phyloP scores from a whole-genome alignment of 192 early-diverging fungal species.

The Coemansia sp. region DNA sequence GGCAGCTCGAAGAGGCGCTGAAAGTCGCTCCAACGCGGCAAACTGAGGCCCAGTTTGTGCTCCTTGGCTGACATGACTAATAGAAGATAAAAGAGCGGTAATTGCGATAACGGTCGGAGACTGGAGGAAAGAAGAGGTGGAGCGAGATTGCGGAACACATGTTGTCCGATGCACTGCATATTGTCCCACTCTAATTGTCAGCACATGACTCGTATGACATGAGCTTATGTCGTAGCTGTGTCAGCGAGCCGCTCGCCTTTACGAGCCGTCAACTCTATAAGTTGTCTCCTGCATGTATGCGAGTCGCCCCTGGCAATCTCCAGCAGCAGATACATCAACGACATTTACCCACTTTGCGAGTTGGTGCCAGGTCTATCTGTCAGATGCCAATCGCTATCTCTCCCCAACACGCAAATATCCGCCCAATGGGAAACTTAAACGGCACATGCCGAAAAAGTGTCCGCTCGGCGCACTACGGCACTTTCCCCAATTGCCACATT shows the following conservation, averaged over 20 bases:
- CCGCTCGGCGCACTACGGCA: not conserved
- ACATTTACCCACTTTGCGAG: not conserved
- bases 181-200: not conserved
- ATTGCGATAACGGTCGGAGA: not conserved
- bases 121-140: not conserved
- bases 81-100: too few relatives aligned
- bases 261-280: not conserved
- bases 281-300: not conserved
- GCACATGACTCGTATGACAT: conserved; percentile 3
- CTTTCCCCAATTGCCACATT: not conserved
- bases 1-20: conserved; percentile 19
- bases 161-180: not conserved
- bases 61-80: conserved; percentile 3
- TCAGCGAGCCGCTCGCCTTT: not conserved
- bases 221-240: not conserved
- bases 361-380: not conserved
- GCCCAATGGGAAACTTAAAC: not conserved
- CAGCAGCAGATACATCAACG: not conserved
- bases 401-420: not conserved
- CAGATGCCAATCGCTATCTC: not conserved
- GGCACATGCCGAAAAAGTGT: not conserved
- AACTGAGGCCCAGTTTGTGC: conserved; percentile 12
- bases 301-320: not conserved
- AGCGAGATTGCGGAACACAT: not conserved
- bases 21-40: conserved; percentile 30